Evolutionary conservation across 2,329 filamentous ascomycete species (phyloP), one percentile per base, ranked within the genome.

Genomic region (Fusarium bulbicola): DNA sequence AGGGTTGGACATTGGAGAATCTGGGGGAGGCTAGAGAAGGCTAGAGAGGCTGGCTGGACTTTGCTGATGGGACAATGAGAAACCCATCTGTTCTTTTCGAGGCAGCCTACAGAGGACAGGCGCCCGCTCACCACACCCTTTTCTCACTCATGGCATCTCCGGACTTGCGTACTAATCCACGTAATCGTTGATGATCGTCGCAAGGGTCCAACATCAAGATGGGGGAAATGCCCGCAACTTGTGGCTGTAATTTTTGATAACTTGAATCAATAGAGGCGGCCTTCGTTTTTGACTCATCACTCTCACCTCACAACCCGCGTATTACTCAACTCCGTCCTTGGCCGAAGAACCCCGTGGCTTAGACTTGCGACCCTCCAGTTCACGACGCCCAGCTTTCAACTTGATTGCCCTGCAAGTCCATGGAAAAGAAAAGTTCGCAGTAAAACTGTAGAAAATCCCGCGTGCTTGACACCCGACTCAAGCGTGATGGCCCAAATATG

Each of bases 301-400:
- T 74, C 72, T 60, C 28, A 60, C 61, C 58, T 61, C 60, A 63
- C 49, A 57, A 40, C 50, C 32, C 56, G 59, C 57, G 57, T 70
- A 66, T 67, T 64, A 64, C 69, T 58, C 56, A 39, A 58, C 45
- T 52, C 49, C 14, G n/a, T 43, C 34, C 63, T 69, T 63, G 37
- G 63, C 53, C 20, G 56, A 61, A 47, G 60, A 40, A 58, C 47
- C 74, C 45, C 72, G 74, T 76, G 74, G 68, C 72, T 72, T 59
- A 70, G 72, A 66, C 74, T 47, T 69, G 54, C 73, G 70, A 65
- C 73, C 68, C 59, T 57, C 68, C 72, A 64, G n/a, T 63, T 36
- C 18, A 36, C 16, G 30, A 66, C 43, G 42, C 50, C 56, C 32
- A 40, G 60, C 47, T 40, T 59, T 47, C 46, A 42, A 49, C 63